A percentile compares a stretch with the other conserved stretches of the same genome.
phyloP scores from a whole-genome alignment of 345 rosid species.

The Reutealis trisperma region DNA sequence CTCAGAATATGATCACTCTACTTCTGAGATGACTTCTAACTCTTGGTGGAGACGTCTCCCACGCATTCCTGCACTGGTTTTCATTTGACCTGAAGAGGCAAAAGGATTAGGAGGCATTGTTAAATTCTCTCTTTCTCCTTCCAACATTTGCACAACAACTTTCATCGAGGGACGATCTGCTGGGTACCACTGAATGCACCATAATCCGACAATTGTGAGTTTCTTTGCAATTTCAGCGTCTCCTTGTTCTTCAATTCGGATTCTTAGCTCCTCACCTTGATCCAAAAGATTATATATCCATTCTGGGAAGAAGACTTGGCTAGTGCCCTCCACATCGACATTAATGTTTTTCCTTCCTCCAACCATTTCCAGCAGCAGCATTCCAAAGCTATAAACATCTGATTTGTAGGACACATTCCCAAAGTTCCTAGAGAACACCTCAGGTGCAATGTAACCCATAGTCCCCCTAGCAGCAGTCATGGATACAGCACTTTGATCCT shows the following conservation, averaged over 20 bases:
- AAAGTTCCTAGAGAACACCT: slow-evolving; percentile 33
- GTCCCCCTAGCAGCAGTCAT: slow-evolving; percentile 35
- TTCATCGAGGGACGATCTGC: slow-evolving; percentile 12
- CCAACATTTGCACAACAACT: slow-evolving; percentile 4
- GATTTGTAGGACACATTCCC: slow-evolving; percentile 26
- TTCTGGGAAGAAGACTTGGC: slow-evolving; percentile 14
- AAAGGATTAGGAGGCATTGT: slow-evolving; percentile 11
- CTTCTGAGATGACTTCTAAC: slow-evolving; percentile 8
- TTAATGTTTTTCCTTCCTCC: slow-evolving; percentile 24
- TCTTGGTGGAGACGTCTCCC: background rate
- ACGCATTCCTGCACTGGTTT: background rate
- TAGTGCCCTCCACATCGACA: background rate
- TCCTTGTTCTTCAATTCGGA: background rate
- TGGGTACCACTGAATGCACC: slow-evolving; percentile 20
- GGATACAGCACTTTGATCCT: slow-evolving; percentile 31
- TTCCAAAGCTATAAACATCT: slow-evolving; percentile 27
- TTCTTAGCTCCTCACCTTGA: slow-evolving; percentile 13
- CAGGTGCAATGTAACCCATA: slow-evolving; percentile 31
- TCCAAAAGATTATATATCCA: slow-evolving; percentile 18
- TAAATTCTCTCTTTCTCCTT: background rate
- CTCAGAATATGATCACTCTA: background rate
- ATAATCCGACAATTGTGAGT: slow-evolving; percentile 11
- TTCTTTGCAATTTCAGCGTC: slow-evolving; percentile 12
- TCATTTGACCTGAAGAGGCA: background rate
- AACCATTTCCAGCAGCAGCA: slow-evolving; percentile 25